phyloP scores from a whole-genome alignment of 768 basidiomycete species.

The Suillus bovinus region DNA sequence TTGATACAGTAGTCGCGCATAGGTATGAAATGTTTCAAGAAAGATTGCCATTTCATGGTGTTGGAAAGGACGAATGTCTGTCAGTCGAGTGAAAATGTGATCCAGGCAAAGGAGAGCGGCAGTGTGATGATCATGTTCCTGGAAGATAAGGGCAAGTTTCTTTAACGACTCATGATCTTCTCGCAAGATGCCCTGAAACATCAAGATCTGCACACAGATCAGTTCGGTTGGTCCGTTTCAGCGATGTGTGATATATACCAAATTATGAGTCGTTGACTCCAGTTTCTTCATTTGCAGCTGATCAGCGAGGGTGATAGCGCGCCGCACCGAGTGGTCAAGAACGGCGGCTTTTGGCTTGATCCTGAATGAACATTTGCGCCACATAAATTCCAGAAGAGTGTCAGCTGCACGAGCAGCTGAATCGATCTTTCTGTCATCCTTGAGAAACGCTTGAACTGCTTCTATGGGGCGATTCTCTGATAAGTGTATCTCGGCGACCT shows the following conservation, averaged over 20 bases:
- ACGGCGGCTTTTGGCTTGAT: constrained; percentile 13
- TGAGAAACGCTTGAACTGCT: constrained; percentile 49
- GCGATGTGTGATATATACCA: constrained; percentile 12
- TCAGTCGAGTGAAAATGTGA: constrained; percentile 35
- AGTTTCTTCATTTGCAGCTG: constrained; percentile 15
- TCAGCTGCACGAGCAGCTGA: constrained; percentile 37
- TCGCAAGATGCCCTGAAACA: constrained; percentile 37
- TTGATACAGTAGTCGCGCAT: constrained; percentile 35
- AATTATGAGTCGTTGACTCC: constrained; percentile 8
- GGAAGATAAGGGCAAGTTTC: constrained; percentile 35
- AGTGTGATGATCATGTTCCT: constrained; percentile 22
- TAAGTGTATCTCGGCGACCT: constrained; percentile 57
- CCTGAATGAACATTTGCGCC: constrained; percentile 47
- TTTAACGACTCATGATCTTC: constrained; percentile 29
- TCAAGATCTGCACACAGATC: constrained; percentile 21
- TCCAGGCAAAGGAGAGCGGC: constrained; percentile 47
- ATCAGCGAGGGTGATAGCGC: constrained; percentile 29
- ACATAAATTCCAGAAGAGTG: constrained; percentile 45
- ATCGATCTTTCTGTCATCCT: constrained; percentile 26
- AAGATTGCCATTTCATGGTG: constrained; percentile 27
- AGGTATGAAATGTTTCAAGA: constrained; percentile 37
- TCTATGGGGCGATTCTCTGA: constrained; percentile 45
- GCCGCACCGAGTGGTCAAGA: constrained; percentile 3
- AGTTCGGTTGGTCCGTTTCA: constrained; percentile 21
- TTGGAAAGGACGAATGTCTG: constrained; percentile 24